Conservation (phyloP, 108 stramenopile species). For the Nitzschia sp. region DNA sequence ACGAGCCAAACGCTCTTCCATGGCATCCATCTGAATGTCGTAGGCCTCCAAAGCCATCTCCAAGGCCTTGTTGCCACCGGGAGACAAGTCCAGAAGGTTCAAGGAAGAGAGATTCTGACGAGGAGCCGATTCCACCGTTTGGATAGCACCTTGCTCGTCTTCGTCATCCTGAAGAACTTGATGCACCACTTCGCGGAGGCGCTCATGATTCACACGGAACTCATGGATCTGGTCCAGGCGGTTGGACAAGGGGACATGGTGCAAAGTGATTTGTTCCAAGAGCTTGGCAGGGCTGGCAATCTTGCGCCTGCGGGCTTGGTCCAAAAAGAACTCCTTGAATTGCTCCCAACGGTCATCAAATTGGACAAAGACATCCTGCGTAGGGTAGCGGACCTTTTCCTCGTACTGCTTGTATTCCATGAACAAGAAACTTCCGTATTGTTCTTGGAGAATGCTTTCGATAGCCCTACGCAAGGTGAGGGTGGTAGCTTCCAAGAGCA, state of each 20-base stretch:
- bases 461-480: constrained; percentile 61
- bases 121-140: constrained; percentile 73
- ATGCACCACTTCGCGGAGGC: constrained; percentile 59
- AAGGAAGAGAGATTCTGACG: constrained; percentile 59
- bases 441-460: constrained; percentile 52
- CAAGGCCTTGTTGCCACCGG: constrained; percentile 63
- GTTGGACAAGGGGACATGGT: constrained; percentile 66
- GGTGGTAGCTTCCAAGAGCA: constrained; percentile 83
- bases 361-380: constrained; percentile 72
- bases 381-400: constrained; percentile 49
- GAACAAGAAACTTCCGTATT: constrained; percentile 55
- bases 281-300: constrained; percentile 67
- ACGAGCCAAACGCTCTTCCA: constrained; percentile 77
- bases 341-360: constrained; percentile 66
- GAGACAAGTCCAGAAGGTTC: constrained; percentile 71
- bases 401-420: constrained; percentile 77
- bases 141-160: constrained; percentile 49
- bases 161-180: constrained; percentile 68
- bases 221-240: constrained; percentile 71
- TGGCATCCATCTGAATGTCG: constrained; percentile 79
- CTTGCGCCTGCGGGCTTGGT: constrained; percentile 66
- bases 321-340: constrained; percentile 61
- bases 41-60: constrained; percentile 73
- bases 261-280: constrained; percentile 65
- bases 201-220: constrained; percentile 77